Base-by-base conservation (phyloP, 2,329 filamentous ascomycete species). In the Pseudocercospora musae region DNA sequence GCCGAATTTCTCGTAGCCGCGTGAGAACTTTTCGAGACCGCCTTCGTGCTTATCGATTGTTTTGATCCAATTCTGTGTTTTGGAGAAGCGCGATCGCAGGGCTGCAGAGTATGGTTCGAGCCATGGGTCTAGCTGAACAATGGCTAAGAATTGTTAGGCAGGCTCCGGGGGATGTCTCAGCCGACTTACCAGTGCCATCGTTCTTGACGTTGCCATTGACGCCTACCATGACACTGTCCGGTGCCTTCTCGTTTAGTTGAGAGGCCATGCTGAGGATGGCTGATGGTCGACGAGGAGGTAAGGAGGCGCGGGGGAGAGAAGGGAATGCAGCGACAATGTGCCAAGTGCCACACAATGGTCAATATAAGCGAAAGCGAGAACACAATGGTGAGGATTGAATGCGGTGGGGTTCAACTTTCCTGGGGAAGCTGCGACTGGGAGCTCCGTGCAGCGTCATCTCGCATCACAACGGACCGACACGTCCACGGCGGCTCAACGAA, bases 11-110 rank as follows among this genome's bases (percentile, higher is more conserved):
- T 98, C 92, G 66, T 87, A 89, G 49, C 95, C 94, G 78, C 85
- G 90, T 71, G 90, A 94, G 79, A 98, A 99, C 76, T 94, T 92
- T 64, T 96, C 91, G 48, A 99, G 75, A 15, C 95, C 92, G 55
- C 95, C 95, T 77, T 99, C 95, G 0, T 85, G 86, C 37, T 91
- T 84, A 66, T 96, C 81, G 73, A 99, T 91, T 27, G 80, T 88
- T 75, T 90, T 87, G 73, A 97, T 90, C 95, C 94, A 98, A 62
- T 90, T 81, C 71, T 96, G 88, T 10, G 93, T 87, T 74, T 90
- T 91, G 62, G 84, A 79, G 77, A 89, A 97, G 73, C 95, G 87
- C 64, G 86, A 84, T 76, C 86, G 88, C 67, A 99, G 82, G 31
- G 88, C 81, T 59, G 89, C 91, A 71, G 87, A 85, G 82, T 96